Base-by-base conservation (phyloP, 768 basidiomycete genomes). In the Xerocomus spinulosus region DNA sequence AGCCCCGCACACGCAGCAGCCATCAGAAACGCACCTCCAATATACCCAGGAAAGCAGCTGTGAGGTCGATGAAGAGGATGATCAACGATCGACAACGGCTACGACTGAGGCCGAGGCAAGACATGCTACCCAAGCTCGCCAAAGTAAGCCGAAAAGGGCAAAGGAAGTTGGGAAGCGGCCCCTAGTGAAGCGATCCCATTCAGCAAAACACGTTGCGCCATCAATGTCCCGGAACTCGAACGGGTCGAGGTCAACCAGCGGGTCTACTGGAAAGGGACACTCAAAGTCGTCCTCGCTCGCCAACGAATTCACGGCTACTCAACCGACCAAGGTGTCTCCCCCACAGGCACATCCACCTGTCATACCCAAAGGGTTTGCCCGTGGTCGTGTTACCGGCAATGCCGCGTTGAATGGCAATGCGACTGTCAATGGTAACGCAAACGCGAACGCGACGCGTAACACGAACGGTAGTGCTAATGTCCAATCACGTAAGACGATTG, bases 401-500 rank as follows among this genome's bases (percentile, higher is more conserved):
- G 8, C 42, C 37, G 28, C 24, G 9, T 23, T 38, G 42, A 65
- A 58, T 47, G 60, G 53, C 18, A 53, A 60, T 18, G 24, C 25
- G 32, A 53, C 28, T 32, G 23, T 29, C 5, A 49, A 40, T 23
- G 47, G 37, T 9, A 58, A 52, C n/a, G 43, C 25, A 24, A 56
- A 53, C 34, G 12, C 37, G 24, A 64, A 61, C 26, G 9, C 37
- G n/a, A 43, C 46, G 21, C 34, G 35, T 5, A 50, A 51, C 36
- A 36, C 36, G 21, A 59, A 50, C 18, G 42, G 45, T 18, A 57
- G 48, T 29, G 17, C 17, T 0, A 62, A 44, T 37, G 24, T 66
- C 52, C 67, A 63, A n/a, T 56, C 56, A 12, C 64, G 70, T 2
- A 69, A 68, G 50, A 71, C 65, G 7, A 76, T 82, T 34, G 74